Percentiles rank a stretch among this genome's conserved stretches.
Evolutionary conservation across 2,329 filamentous ascomycete genomes (phyloP).

Genomic region (Lecanicillium sp.): DNA sequence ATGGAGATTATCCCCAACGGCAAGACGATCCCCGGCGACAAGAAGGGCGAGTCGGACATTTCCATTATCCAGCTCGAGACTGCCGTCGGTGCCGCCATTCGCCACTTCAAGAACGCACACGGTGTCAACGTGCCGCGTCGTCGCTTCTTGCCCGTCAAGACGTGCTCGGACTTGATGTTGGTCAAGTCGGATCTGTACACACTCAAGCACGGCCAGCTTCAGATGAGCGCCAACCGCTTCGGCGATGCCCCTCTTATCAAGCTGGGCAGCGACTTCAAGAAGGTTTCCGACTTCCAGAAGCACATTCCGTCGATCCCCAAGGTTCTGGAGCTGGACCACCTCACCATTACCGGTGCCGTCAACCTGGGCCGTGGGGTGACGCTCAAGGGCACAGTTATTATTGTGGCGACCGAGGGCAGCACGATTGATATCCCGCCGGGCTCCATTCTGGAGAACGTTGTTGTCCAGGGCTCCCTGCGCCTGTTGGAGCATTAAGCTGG

Average conservation of each 20-base stretch:
- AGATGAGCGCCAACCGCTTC: slow-evolving; percentile 95
- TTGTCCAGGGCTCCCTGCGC: slow-evolving; percentile 92
- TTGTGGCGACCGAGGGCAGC: slow-evolving; percentile 93
- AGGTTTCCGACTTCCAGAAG: slow-evolving; percentile 94
- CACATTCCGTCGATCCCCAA: slow-evolving; percentile 81
- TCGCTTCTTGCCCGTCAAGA: slow-evolving; percentile 99
- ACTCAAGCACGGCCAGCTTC: slow-evolving; percentile 93
- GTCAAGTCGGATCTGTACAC: slow-evolving; percentile 99
- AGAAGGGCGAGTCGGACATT: slow-evolving; percentile 98
- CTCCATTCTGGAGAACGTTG: slow-evolving; percentile 96
- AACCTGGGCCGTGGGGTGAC: slow-evolving; percentile 94
- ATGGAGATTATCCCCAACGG: slow-evolving; percentile 99
- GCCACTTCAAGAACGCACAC: slow-evolving; percentile 97
- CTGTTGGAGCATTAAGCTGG: slow-evolving; percentile 55
- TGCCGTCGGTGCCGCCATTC: slow-evolving; percentile 94
- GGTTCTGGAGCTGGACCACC: slow-evolving; percentile 86
- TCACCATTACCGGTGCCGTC: slow-evolving; percentile 95
- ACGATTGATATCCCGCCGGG: slow-evolving; percentile 97
- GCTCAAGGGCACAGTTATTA: slow-evolving; percentile 97
- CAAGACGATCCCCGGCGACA: slow-evolving; percentile 96
- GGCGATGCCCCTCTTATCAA: slow-evolving; percentile 97
- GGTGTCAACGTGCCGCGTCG: slow-evolving; percentile 97
- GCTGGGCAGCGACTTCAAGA: slow-evolving; percentile 99
- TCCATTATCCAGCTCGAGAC: slow-evolving; percentile 98
- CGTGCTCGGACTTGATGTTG: slow-evolving; percentile 97